Percentiles rank a stretch among this genome's conserved stretches.
These are phyloP conservation scores for Nannochloropsis salina DNA, from an alignment of 108 stramenopile genomes.

Conservation along the genomic window DNA sequence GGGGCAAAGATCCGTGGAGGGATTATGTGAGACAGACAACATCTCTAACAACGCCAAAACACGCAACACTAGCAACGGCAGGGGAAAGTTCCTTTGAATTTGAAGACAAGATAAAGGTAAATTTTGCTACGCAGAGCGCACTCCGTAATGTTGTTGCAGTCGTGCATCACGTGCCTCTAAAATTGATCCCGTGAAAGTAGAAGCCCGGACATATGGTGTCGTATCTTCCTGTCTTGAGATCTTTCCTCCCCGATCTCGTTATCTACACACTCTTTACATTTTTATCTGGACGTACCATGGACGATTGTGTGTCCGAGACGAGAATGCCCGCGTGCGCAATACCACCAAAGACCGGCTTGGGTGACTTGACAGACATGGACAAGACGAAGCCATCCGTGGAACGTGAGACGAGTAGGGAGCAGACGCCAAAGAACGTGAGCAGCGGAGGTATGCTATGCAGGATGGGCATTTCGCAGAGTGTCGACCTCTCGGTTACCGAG, in stretches of 20 bases:
- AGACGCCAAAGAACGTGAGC: too few species aligned
- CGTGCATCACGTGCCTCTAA: too few species aligned
- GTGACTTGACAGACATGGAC: background rate
- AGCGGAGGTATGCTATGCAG: too few species aligned
- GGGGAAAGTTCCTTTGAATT: background rate
- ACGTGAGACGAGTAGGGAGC: background rate
- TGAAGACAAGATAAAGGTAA: constrained; percentile 6
- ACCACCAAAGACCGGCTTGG: constrained; percentile 34
- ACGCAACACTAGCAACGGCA: background rate
- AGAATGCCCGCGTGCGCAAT: constrained; percentile 46
- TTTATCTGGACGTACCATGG: constrained; percentile 24
- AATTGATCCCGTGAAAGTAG: too few species aligned
- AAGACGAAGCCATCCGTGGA: background rate
- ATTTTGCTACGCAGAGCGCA: background rate
- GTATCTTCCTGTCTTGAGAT: too few species aligned
- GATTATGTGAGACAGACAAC: background rate
- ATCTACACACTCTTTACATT: too few species aligned
- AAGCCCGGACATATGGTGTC: too few species aligned
- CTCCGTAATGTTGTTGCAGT: too few species aligned
- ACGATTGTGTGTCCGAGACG: constrained; percentile 35
- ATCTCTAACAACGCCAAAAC: background rate
- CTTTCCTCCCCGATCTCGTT: too few species aligned
- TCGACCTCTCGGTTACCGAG: too few species aligned
- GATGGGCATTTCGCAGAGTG: too few species aligned
- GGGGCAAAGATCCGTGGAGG: background rate